phyloP scores from a whole-genome alignment of 306 rosid species.

The Biancaea sappan region DNA sequence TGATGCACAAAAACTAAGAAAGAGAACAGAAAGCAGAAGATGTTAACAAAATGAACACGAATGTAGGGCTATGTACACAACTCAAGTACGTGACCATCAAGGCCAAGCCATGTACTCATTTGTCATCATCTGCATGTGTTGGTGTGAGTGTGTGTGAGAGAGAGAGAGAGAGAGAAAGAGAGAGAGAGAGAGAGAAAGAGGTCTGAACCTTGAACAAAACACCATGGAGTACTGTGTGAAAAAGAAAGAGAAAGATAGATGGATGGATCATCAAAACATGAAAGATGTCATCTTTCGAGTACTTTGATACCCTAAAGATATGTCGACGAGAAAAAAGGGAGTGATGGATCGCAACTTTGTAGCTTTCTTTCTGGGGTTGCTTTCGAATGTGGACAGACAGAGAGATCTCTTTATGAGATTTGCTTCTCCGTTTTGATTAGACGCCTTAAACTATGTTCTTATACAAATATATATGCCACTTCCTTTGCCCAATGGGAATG shows the following conservation, averaged over 20 bases:
- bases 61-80: conserved; percentile 7
- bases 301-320: conserved; percentile 31
- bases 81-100: conserved; percentile 25
- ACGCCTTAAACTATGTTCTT: conserved; percentile 21
- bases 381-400: conserved; percentile 47
- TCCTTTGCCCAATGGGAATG: conserved; percentile 33
- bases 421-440: conserved; percentile 49
- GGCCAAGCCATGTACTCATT: conserved; percentile 18
- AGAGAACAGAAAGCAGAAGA: neutral
- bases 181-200: conserved; percentile 2
- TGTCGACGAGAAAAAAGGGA: neutral
- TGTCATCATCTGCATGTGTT: conserved; percentile 25
- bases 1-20: conserved; percentile 2
- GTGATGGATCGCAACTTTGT: conserved; percentile 35
- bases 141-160: neutral
- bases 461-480: conserved; percentile 37
- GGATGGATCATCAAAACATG: too few relatives aligned
- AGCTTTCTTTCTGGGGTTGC: conserved; percentile 28
- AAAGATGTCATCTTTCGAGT: conserved; percentile 30
- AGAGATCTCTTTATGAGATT: conserved; percentile 68
- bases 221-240: conserved; percentile 8
- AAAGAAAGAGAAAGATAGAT: neutral
- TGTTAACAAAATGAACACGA: conserved; percentile 32
- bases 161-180: neutral
- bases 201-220: too few relatives aligned